Conservation (phyloP, 768 basidiomycete genomes). For the Leccinum barrowsii region DNA sequence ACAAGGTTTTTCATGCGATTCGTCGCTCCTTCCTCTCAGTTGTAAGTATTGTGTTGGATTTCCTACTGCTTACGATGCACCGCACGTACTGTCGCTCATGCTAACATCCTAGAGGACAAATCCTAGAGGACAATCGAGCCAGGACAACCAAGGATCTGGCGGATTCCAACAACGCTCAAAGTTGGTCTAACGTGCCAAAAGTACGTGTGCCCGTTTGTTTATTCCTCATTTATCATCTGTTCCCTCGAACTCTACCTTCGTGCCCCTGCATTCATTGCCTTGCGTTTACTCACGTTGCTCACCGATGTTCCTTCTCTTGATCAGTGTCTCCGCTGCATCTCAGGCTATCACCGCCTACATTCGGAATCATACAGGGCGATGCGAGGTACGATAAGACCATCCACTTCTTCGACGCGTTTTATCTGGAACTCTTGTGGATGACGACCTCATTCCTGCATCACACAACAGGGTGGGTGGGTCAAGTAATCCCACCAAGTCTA, state of each 20-base stretch:
- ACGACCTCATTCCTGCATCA: slow-evolving; percentile 69
- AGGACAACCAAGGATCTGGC: slow-evolving; percentile 86
- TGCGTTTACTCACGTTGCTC: slow-evolving; percentile 11
- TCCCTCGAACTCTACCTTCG: slow-evolving; percentile 4
- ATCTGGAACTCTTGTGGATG: slow-evolving; percentile 69
- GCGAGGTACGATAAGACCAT: slow-evolving; percentile 66
- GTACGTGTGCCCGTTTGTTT: slow-evolving; percentile 39
- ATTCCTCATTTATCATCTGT: slow-evolving; percentile 8
- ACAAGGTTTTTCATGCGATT: slow-evolving; percentile 71
- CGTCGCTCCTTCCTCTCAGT: slow-evolving; percentile 71
- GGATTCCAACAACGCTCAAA: slow-evolving; percentile 52
- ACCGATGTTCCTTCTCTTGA: neutral
- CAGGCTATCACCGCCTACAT: slow-evolving; percentile 82
- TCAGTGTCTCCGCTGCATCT: slow-evolving; percentile 70
- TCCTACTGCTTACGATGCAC: slow-evolving; percentile 16
- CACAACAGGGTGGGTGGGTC: slow-evolving; percentile 54
- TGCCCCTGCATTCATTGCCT: slow-evolving; percentile 5
- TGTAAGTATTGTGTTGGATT: slow-evolving; percentile 40
- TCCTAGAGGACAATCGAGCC: slow-evolving; percentile 65
- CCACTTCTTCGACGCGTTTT: slow-evolving; percentile 70
- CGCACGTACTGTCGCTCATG: slow-evolving; percentile 17
- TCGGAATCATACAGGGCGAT: slow-evolving; percentile 67
- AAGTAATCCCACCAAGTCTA: no score
- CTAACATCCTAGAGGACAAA: slow-evolving; percentile 49
- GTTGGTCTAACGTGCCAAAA: slow-evolving; percentile 73